phyloP scores from a whole-genome alignment of 1,284 basidiomycete species.

The Bjerkandera adusta region DNA sequence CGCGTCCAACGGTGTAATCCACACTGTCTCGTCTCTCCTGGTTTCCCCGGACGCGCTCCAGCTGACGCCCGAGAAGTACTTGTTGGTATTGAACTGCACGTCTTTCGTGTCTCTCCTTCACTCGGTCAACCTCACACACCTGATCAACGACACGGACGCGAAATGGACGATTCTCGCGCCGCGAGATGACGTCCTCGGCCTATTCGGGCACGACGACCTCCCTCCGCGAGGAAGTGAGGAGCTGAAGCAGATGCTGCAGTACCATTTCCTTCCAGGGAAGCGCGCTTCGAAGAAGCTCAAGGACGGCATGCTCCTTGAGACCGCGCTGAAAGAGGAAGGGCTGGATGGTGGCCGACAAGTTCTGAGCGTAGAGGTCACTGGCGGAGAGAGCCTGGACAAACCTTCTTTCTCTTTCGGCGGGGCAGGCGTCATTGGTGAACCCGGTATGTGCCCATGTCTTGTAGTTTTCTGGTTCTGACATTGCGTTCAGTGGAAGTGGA shows the following conservation, averaged over 20 bases:
- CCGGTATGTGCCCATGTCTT: constrained; percentile 47
- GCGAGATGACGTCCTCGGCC: constrained; percentile 77
- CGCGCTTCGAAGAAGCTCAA: constrained; percentile 69
- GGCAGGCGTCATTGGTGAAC: constrained; percentile 76
- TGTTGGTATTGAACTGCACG: constrained; percentile 87
- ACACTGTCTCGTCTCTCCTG: constrained; percentile 84
- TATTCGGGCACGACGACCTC: constrained; percentile 51
- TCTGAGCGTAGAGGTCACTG: constrained; percentile 65
- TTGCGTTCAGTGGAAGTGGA: constrained; percentile 59
- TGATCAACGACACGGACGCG: constrained; percentile 76
- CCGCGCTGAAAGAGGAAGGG: constrained; percentile 68
- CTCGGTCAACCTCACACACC: constrained; percentile 71
- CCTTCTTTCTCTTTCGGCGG: constrained; percentile 79
- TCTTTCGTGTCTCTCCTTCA: constrained; percentile 88
- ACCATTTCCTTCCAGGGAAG: constrained; percentile 86
- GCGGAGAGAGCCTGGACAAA: constrained; percentile 42
- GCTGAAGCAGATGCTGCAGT: constrained; percentile 66
- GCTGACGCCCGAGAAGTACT: constrained; percentile 90
- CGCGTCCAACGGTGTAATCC: constrained; percentile 93
- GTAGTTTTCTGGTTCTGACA: constrained; percentile 14
- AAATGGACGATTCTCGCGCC: constrained; percentile 87
- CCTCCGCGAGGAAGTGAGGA: constrained; percentile 67
- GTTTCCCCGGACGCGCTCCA: constrained; percentile 75
- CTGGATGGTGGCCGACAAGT: constrained; percentile 74
- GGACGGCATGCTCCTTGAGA: constrained; percentile 76